These are phyloP conservation scores for Phymatotrichopsis omnivora DNA, from an alignment of 2,329 filamentous ascomycete species.

Conservation along the genomic window DNA sequence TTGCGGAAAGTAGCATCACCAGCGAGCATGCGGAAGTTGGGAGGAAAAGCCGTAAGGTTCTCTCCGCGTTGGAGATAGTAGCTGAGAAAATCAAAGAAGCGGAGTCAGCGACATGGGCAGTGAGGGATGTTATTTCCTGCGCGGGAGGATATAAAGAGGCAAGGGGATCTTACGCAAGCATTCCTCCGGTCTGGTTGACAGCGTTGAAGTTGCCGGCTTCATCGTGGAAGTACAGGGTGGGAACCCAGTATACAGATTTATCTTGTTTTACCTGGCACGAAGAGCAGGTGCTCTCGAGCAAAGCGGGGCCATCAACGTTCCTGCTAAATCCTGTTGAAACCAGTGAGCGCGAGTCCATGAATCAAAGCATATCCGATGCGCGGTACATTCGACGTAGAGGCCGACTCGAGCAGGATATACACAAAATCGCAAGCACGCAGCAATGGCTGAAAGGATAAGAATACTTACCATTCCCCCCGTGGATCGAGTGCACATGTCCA, in stretches of 20 bases:
- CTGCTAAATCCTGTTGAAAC: slow-evolving; percentile 57
- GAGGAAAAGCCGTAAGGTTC: slow-evolving; percentile 60
- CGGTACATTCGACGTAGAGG: too few species aligned
- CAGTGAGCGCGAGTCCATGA: too few species aligned
- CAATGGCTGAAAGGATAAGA: neutral
- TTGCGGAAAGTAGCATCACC: slow-evolving; percentile 58
- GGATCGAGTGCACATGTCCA: slow-evolving; percentile 61
- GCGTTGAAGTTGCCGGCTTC: slow-evolving; percentile 55
- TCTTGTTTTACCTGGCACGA: slow-evolving; percentile 72
- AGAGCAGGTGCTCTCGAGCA: slow-evolving; percentile 58
- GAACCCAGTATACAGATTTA: slow-evolving; percentile 82
- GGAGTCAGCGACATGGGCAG: neutral
- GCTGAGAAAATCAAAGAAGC: slow-evolving; percentile 38
- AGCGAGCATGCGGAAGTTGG: slow-evolving; percentile 71
- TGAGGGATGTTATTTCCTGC: too few species aligned
- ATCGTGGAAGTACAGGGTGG: slow-evolving; percentile 66
- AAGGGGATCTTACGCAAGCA: slow-evolving; percentile 60
- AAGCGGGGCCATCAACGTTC: slow-evolving; percentile 46
- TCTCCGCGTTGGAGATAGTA: slow-evolving; percentile 74
- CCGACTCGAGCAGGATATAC: slow-evolving; percentile 25
- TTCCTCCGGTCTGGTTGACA: slow-evolving; percentile 66
- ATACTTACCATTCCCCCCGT: slow-evolving; percentile 63
- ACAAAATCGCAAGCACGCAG: neutral
- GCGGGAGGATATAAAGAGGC: slow-evolving; percentile 19
- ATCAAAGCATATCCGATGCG: too few species aligned